Evolutionary conservation across 23 red algal genomes (phyloP).

Genomic region (Gracilaria vermiculophylla): DNA sequence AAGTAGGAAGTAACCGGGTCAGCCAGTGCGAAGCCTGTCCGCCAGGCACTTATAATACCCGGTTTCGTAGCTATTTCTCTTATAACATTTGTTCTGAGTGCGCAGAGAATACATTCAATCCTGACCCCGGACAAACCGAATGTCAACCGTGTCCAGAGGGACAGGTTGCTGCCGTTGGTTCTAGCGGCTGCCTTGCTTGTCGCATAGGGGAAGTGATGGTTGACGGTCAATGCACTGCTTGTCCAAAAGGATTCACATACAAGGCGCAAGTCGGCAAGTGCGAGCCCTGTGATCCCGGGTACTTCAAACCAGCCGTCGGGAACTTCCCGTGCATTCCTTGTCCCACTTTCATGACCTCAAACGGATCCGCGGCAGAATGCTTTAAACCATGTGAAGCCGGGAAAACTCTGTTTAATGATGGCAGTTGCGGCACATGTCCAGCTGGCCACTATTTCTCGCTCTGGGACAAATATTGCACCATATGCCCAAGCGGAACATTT

Average conservation of each 20-base stretch:
- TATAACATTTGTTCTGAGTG: not conserved
- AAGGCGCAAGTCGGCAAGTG: not conserved
- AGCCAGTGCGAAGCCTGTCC: not conserved
- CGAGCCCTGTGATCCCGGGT: not conserved
- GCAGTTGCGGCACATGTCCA: not conserved
- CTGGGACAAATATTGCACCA: not conserved
- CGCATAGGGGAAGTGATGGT: not conserved
- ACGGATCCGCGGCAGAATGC: not conserved
- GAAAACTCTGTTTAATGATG: not conserved
- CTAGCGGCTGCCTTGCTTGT: not conserved
- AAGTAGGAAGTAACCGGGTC: not conserved
- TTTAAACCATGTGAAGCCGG: not conserved
- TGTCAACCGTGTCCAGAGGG: conserved; percentile 8
- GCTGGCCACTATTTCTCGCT: not conserved
- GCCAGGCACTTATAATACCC: not conserved
- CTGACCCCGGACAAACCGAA: not conserved
- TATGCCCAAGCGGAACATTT: not conserved
- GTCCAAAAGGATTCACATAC: not conserved
- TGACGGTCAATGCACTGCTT: not conserved
- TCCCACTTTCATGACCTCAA: not conserved
- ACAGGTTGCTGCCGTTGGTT: not conserved
- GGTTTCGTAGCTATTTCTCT: not conserved
- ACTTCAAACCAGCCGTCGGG: not conserved
- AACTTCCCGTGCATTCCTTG: not conserved
- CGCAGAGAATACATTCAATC: not conserved